A percentile compares a stretch with the other conserved stretches of the same genome.
These are phyloP conservation scores for Claviceps quebecensis DNA, from an alignment of 2,329 filamentous ascomycete species.

Conservation along the genomic window DNA sequence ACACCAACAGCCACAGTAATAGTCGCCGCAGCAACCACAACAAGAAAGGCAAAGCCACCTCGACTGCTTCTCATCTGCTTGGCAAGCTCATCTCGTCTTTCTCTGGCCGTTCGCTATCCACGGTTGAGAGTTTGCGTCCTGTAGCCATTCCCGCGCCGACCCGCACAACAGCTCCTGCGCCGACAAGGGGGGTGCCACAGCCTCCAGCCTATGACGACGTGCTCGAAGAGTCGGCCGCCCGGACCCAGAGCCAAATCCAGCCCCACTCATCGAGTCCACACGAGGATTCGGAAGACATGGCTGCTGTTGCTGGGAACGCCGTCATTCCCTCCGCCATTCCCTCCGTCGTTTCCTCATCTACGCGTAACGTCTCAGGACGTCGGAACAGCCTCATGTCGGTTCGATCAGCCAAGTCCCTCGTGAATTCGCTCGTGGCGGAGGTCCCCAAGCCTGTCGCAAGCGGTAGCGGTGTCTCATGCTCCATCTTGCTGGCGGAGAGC, in stretches of 20 bases:
- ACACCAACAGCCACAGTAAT: slow-evolving; percentile 19
- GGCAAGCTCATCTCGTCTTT: slow-evolving; percentile 8
- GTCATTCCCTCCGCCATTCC: slow-evolving; percentile 1
- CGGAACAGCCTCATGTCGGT: slow-evolving; percentile 38
- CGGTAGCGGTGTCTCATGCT: slow-evolving; percentile 61
- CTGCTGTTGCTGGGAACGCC: slow-evolving; percentile 10
- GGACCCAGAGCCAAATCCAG: not conserved
- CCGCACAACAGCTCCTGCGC: not conserved
- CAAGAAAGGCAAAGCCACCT: not conserved
- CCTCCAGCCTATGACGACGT: slow-evolving; percentile 20
- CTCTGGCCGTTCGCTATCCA: slow-evolving; percentile 2
- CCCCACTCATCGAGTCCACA: slow-evolving; percentile 4
- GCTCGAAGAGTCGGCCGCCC: slow-evolving; percentile 9
- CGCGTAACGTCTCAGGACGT: slow-evolving; percentile 18
- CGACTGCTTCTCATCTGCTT: slow-evolving; percentile 4
- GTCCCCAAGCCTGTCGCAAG: slow-evolving; percentile 62
- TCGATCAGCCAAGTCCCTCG: slow-evolving; percentile 34
- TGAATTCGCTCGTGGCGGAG: slow-evolving; percentile 38
- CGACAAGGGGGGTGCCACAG: slow-evolving; percentile 7
- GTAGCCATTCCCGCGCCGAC: not conserved
- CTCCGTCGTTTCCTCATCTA: slow-evolving; percentile 3
- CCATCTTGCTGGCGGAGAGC: slow-evolving; percentile 65
- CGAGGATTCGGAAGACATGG: slow-evolving; percentile 7
- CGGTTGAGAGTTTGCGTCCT: not conserved
- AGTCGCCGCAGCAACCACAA: slow-evolving; percentile 23